Evolutionary conservation across 2,329 filamentous ascomycete genomes (phyloP), one percentile per base, ranked within the genome.

Genomic region (Fonsecaea pedrosoi): DNA sequence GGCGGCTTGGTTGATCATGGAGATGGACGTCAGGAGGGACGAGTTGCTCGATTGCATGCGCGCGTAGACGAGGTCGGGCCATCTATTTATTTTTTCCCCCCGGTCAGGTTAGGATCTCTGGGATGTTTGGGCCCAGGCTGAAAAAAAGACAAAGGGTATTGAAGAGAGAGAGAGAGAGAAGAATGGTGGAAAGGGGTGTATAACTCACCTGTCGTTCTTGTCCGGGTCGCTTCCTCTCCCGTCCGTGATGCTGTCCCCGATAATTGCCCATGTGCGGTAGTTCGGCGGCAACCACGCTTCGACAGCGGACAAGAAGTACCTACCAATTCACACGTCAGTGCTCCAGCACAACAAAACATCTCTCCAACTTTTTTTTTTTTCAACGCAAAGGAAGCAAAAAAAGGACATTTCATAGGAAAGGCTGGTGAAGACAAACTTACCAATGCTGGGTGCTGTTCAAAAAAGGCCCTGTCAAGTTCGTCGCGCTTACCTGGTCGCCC

Each of bases 181-280:
- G 37, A 38, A 25, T 25, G n/a, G 7, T 7, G n/a, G 40, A 42
- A n/a, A 3, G 7, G 18, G 25, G 25, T 25, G 3, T 25, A 3
- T 25, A 10, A 25, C 64, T 50, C 70, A 77, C 73, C 83, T 83
- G 71, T 89, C 84, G 76, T 89, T 89, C 25, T 74, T 77, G 75
- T 89, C 84, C 18, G 84, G 85, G 35, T 83, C 85, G 65, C 83
- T 87, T 53, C 86, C 86, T 32, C 86, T 81, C 10, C 88, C 88
- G 73, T 90, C 88, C 3, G 87, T 89, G 73, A 90, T 88, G 72
- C 84, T 87, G 75, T 92, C 85, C 1, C 87, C 84, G 53, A 92
- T 78, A 54, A 90, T 81, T 12, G 84, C 77, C 45, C 89, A 78
- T 3, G 82, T 79, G 63, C 82, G 74, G 9, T 79, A 73, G 32